Evolutionary conservation across 768 basidiomycete species (phyloP), one percentile per base, ranked within the genome.

Genomic region (Phaeotremella skinneri): DNA sequence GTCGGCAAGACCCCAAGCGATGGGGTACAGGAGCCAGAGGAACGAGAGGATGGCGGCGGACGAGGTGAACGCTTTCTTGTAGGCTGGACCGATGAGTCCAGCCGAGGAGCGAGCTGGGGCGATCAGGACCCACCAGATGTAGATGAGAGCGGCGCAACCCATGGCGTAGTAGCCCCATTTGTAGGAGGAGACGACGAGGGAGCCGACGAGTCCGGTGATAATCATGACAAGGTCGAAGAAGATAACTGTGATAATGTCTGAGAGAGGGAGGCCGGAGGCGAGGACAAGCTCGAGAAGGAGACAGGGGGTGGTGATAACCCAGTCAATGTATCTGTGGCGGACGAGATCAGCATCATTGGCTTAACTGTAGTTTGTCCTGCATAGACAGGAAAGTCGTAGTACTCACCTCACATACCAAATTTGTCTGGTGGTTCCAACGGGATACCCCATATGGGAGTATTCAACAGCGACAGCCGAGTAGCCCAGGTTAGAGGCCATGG

Each of bases 401-500:
- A 9, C 4, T 2, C 25, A 57, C 59, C 34, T 37, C 56, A 80
- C 82, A 63, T 77, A 85, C 78, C 77, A 78, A 59, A 79, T 72
- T 60, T 70, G 62, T 29, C 79, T 65, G 14, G 70, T 67, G 25
- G 57, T 64, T 30, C 66, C 64, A 31, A 54, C 81, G 81, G 80
- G 75, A 80, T 77, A 68, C 76, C 79, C 67, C 60, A 72, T 74
- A 47, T 74, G 75, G 27, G 73, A 64, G 68, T 81, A 83, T 63
- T 82, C 82, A 39, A 80, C 79, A 17, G 41, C 56, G 61, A 84
- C 67, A 34, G 82, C 78, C 0, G 83, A 81, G 42, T 74, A 75
- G 13, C 84, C 84, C 37, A 85, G 77, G 67, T 84, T 79, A 20
- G 83, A 83, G 0, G 83, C 84, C 83, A 84, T 83, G 13, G 79